Percentiles rank a stretch among this genome's conserved stretches.
Conservation (phyloP, 129 eudicot species). For the Flaveria linearis region DNA sequence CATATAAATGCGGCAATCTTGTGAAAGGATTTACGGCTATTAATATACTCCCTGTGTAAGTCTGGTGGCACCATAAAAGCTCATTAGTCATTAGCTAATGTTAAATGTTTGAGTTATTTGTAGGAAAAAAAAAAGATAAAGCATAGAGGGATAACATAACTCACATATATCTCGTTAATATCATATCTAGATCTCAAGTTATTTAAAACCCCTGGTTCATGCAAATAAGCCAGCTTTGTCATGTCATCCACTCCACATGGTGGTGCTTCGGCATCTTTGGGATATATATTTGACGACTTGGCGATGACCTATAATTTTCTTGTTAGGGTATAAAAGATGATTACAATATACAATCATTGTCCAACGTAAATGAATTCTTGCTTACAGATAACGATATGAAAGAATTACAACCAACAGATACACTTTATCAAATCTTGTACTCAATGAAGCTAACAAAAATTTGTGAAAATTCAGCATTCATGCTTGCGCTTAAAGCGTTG, state of each 20-base stretch:
- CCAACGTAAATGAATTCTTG: background rate
- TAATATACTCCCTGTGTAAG: constrained; percentile 91
- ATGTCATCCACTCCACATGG: constrained; percentile 98
- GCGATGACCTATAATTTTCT: constrained; percentile 74
- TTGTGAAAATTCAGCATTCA: background rate
- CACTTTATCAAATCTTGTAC: background rate
- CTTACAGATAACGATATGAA: constrained; percentile 3
- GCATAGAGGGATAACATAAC: constrained; percentile 28
- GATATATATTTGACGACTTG: constrained; percentile 73
- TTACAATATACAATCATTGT: background rate
- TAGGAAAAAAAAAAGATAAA: constrained; percentile 1
- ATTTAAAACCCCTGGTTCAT: constrained; percentile 93
- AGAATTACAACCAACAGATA: background rate
- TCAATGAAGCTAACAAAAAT: background rate
- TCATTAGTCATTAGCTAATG: constrained; percentile 23
- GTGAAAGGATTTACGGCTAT: constrained; percentile 96
- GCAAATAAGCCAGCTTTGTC: constrained; percentile 98
- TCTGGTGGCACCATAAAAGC: constrained; percentile 47
- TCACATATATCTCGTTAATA: constrained; percentile 93
- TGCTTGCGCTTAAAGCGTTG: constrained; percentile 6
- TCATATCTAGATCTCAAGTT: constrained; percentile 95
- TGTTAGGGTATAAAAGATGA: background rate
- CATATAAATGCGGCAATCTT: constrained; percentile 92
- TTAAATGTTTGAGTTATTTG: background rate
- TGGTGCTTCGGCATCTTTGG: constrained; percentile 97